phyloP scores from a whole-genome alignment of 164 flowering plant species.

The Annona cherimola region DNA sequence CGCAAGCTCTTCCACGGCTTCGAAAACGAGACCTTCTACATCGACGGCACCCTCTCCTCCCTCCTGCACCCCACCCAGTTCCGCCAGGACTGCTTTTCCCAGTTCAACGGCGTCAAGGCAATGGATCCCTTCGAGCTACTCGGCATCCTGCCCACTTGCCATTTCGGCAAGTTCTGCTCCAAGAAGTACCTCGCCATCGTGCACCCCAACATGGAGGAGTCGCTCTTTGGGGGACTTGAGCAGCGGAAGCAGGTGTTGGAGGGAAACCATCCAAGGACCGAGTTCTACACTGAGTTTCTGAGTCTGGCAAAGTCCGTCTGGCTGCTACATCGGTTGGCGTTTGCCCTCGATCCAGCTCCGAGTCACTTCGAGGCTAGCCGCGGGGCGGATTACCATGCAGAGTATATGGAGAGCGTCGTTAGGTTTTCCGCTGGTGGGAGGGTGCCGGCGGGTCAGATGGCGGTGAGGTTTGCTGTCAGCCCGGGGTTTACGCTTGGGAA shows the following conservation, averaged over 20 bases:
- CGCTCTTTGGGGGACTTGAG: slow-evolving; percentile 77
- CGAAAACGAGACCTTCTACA: slow-evolving; percentile 93
- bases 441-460: slow-evolving; percentile 42
- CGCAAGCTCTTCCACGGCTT: slow-evolving; percentile 82
- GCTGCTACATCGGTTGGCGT: slow-evolving; percentile 89
- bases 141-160: slow-evolving; percentile 68
- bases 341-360: slow-evolving; percentile 72
- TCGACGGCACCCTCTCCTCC: slow-evolving; percentile 86
- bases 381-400: slow-evolving; percentile 75
- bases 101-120: slow-evolving; percentile 74
- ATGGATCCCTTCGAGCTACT: slow-evolving; percentile 89
- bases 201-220: slow-evolving; percentile 93
- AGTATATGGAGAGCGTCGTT: slow-evolving; percentile 88
- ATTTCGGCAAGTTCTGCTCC: slow-evolving; percentile 72
- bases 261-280: slow-evolving; percentile 75
- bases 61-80: slow-evolving; percentile 73
- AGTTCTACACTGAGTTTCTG: slow-evolving; percentile 68
- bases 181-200: slow-evolving; percentile 68
- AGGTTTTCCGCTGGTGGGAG: slow-evolving; percentile 37
- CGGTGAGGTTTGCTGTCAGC: slow-evolving; percentile 65
- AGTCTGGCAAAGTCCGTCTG: slow-evolving; percentile 75
- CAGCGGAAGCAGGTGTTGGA: slow-evolving; percentile 51
- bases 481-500: slow-evolving; percentile 83
- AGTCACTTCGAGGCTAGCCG: slow-evolving; percentile 69
- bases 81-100: slow-evolving; percentile 71